A percentile compares a stretch with the other conserved stretches of the same genome.
Evolutionary conservation across 306 rosid genomes (phyloP).

Genomic region (Hippophae gyantsensis): DNA sequence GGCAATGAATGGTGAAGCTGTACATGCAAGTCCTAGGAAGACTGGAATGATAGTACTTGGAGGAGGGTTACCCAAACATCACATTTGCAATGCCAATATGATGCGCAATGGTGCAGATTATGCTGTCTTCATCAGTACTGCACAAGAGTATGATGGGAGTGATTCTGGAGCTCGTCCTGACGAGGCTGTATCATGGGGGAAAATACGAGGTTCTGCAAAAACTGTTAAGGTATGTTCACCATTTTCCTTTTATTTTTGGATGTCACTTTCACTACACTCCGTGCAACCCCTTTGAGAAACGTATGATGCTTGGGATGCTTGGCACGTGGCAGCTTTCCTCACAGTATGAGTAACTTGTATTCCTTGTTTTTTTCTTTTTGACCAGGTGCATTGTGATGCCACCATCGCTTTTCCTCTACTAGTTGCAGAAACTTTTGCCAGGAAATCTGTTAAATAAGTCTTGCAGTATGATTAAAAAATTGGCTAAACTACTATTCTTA

Average conservation of each 20-base stretch:
- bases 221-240: conserved; percentile 59
- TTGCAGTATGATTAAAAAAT: no score
- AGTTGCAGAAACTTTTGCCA: conserved; percentile 75
- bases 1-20: conserved; percentile 88
- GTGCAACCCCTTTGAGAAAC: not conserved
- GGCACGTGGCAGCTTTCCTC: not conserved
- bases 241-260: not conserved
- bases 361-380: conserved; percentile 7
- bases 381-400: conserved; percentile 84
- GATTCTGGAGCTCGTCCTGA: conserved; percentile 95
- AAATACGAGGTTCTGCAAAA: conserved; percentile 75
- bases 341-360: not conserved
- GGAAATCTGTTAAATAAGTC: conserved; percentile 11
- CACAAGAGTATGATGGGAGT: conserved; percentile 92
- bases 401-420: conserved; percentile 71
- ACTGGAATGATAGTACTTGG: conserved; percentile 90
- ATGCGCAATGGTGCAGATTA: conserved; percentile 95
- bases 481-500: no score
- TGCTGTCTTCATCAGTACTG: conserved; percentile 82
- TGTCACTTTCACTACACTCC: not conserved
- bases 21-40: conserved; percentile 76
- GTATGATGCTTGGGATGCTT: not conserved
- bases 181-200: conserved; percentile 96
- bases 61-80: conserved; percentile 96
- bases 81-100: conserved; percentile 99